phyloP scores from a whole-genome alignment of 129 eudicot species.

The Artemisia tridentata region DNA sequence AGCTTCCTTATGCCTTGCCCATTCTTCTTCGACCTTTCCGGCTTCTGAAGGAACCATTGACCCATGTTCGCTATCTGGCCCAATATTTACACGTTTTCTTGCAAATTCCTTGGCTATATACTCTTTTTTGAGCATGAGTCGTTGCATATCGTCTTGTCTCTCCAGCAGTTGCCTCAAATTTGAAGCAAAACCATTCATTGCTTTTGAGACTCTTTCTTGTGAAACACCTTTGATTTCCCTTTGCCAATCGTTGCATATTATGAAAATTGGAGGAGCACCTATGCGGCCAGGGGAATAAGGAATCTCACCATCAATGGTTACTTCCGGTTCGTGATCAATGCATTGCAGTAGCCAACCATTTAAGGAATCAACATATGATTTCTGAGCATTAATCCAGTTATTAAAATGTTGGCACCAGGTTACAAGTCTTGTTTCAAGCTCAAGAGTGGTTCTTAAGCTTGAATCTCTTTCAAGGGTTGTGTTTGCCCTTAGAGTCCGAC shows the following conservation, averaged over 20 bases:
- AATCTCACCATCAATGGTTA: slow-evolving; percentile 76
- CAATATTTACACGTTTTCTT: slow-evolving; percentile 35
- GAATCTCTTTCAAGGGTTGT: slow-evolving; percentile 47
- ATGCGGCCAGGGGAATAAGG: slow-evolving; percentile 85
- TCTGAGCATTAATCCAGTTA: slow-evolving; percentile 76
- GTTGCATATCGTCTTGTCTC: slow-evolving; percentile 76
- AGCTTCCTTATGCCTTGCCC: slow-evolving; percentile 50
- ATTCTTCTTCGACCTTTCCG: slow-evolving; percentile 58
- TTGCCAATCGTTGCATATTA: slow-evolving; percentile 81
- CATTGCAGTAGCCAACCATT: slow-evolving; percentile 77
- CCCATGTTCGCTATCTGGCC: slow-evolving; percentile 39
- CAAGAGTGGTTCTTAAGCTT: slow-evolving; percentile 50
- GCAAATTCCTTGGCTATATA: slow-evolving; percentile 57
- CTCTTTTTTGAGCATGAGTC: slow-evolving; percentile 70
- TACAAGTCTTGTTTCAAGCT: slow-evolving; percentile 70
- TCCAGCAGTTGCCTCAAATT: slow-evolving; percentile 62
- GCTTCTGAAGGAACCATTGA: slow-evolving; percentile 61
- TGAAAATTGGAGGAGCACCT: slow-evolving; percentile 85
- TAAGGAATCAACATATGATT: slow-evolving; percentile 62
- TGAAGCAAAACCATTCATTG: slow-evolving; percentile 67
- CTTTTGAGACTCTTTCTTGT: slow-evolving; percentile 53
- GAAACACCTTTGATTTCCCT: slow-evolving; percentile 63
- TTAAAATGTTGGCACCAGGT: slow-evolving; percentile 66
- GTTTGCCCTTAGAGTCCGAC: slow-evolving; percentile 57
- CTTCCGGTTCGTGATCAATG: slow-evolving; percentile 62